Base-by-base conservation (phyloP, 805 yeast genomes). In the Priceomyces haplophilus region DNA sequence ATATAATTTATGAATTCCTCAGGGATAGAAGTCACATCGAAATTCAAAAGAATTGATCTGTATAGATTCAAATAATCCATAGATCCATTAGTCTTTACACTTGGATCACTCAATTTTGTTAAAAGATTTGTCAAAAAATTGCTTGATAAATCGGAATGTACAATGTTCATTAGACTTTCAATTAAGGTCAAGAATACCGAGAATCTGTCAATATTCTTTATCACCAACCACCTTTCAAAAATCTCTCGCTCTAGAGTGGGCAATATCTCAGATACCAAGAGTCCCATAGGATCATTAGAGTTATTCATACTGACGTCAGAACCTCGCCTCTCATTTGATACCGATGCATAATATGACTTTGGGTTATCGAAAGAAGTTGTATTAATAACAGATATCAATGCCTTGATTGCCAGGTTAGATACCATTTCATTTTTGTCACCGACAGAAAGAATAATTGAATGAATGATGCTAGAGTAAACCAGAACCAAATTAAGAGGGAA, bases 391-490 rank as follows among this genome's bases (percentile, higher is more conserved):
- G 53, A 51, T 4, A 69, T 66, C 29, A 80, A 49, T 2, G 83
- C 60, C 13, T 62, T 64, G 27, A 83, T 56, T 1, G 77, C 64
- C 44, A 78, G 80, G 33, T 65, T 61, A 1, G 79, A 69, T 0
- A 82, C 88, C 16, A 71, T 59, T 6, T 71, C 74, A 45, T 77
- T 69, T 24, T 65, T 50, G 58, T 78, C 82, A 32, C 64, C 54
- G 18, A 75, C 42, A 33, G 69, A 55, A 8, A 51, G 44, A 10
- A 75, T 51, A 3, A 78, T 40, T 1, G 45, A 45, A 5, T 52
- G 59, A 42, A 69, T 63, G 10, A 65, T 55, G 1, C 43, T 34
- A 2, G 55, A 44, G 42, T 69, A 72, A 7, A 76, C 45, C 2
- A 50, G 33, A 4, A 69, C 58, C 13, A 79, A 52, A 1, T 56